Conservation (phyloP, 1,284 basidiomycete genomes). For the Papiliotrema nemorosa region DNA sequence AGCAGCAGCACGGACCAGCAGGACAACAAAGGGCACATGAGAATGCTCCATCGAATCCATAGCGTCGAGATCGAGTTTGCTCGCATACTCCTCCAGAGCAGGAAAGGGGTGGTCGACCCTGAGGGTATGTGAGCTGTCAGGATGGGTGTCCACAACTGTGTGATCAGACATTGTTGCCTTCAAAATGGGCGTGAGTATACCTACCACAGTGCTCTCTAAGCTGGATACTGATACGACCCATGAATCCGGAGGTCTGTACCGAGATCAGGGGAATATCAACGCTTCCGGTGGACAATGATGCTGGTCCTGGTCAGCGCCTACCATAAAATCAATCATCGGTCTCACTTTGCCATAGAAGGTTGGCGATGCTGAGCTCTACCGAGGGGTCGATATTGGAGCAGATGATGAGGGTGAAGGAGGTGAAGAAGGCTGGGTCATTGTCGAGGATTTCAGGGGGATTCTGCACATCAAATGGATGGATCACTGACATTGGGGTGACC, state of each 20-base stretch:
- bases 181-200: constrained; percentile 29
- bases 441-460: constrained; percentile 60
- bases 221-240: constrained; percentile 83
- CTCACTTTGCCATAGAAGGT: constrained; percentile 62
- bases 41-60: constrained; percentile 82
- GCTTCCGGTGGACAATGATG: constrained; percentile 28
- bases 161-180: constrained; percentile 13
- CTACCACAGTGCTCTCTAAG: constrained; percentile 77
- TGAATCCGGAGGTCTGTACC: constrained; percentile 77
- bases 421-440: constrained; percentile 55
- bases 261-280: constrained; percentile 65
- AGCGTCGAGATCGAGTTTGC: constrained; percentile 64
- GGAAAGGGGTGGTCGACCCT: constrained; percentile 88
- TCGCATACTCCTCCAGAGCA: constrained; percentile 66
- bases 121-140: constrained; percentile 75
- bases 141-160: constrained; percentile 87
- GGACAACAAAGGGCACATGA: constrained; percentile 81
- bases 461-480: constrained; percentile 27
- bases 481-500: no score
- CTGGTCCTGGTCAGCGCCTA: constrained; percentile 13
- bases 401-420: constrained; percentile 73
- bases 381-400: constrained; percentile 68
- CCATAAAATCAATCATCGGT: constrained; percentile 39
- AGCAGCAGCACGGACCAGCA: constrained; percentile 76
- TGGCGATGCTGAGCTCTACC: constrained; percentile 60